Conservation (phyloP, 352 stramenopile species). For the Phytophthora uliginosa region DNA sequence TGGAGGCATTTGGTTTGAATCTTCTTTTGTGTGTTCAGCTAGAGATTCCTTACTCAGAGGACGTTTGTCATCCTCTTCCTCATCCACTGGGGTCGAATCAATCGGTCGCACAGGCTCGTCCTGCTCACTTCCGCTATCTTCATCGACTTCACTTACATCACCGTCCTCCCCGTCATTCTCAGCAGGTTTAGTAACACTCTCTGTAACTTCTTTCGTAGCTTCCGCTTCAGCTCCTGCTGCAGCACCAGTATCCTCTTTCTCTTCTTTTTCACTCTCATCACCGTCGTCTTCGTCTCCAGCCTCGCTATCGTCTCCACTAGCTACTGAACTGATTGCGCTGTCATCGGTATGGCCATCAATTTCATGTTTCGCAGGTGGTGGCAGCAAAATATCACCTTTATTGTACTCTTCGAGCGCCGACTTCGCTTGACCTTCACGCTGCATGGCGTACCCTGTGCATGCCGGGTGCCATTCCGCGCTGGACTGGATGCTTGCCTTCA, state of each 20-base stretch:
- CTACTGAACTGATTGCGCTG: slow-evolving; percentile 74
- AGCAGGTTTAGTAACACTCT: slow-evolving; percentile 9
- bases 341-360: slow-evolving; percentile 87
- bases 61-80: slow-evolving; percentile 22
- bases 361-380: slow-evolving; percentile 64
- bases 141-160: slow-evolving; percentile 36
- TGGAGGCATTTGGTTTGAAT: slow-evolving; percentile 6
- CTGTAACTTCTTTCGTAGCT: slow-evolving; percentile 1
- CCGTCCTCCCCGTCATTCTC: slow-evolving; percentile 26
- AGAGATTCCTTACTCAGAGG: slow-evolving; percentile 35
- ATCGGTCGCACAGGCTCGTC: slow-evolving; percentile 25
- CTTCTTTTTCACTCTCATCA: slow-evolving; percentile 14
- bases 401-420: slow-evolving; percentile 47
- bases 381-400: slow-evolving; percentile 62
- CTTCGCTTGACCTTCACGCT: slow-evolving; percentile 34
- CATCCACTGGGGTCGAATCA: background rate
- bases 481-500: slow-evolving; percentile 25
- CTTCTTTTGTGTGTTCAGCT: slow-evolving; percentile 38
- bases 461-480: slow-evolving; percentile 55
- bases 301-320: slow-evolving; percentile 56
- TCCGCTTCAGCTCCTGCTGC: background rate
- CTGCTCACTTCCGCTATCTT: slow-evolving; percentile 27
- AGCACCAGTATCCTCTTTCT: slow-evolving; percentile 1
- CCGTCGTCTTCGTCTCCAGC: slow-evolving; percentile 27
- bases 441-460: slow-evolving; percentile 66